Base-by-base conservation (phyloP, 1,284 basidiomycete genomes). In the Ustanciosporium gigantosporum region DNA sequence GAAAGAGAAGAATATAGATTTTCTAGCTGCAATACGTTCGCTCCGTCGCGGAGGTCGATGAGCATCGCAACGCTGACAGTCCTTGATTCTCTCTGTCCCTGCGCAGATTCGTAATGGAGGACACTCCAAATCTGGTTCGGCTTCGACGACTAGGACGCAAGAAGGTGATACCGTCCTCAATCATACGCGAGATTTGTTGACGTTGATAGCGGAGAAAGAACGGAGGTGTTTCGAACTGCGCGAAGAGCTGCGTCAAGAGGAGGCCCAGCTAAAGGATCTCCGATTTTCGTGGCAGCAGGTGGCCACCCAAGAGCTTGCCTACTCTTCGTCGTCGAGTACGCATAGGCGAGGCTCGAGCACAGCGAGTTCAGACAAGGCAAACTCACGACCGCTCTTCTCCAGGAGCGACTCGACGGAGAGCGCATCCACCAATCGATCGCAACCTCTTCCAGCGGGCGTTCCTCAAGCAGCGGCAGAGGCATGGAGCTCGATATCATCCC, bases 121-220 rank as follows among this genome's bases (percentile, higher is more conserved):
- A n/a, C n/a, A n/a, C n/a, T n/a, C n/a, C n/a, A n/a, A n/a, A n/a
- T n/a, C n/a, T n/a, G n/a, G n/a, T n/a, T n/a, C n/a, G n/a, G n/a
- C n/a, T n/a, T n/a, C n/a, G n/a, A n/a, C n/a, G n/a, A n/a, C n/a
- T n/a, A n/a, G n/a, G n/a, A n/a, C n/a, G n/a, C n/a, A n/a, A n/a
- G n/a, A n/a, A n/a, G n/a, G n/a, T n/a, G n/a, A n/a, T n/a, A 43
- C 41, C 2, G 31, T 34, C 16, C n/a, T 43, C 22, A 8, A 22
- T 2, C 14, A 19, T 9, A 36, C 24, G 5, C 29, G 35, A 20
- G 73, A 77, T 25, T 46, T 78, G 5, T 46, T 78, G 8, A 69
- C 59, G 31, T 62, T 69, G 25, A 78, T 78, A 15, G 77, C 77
- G 14, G 76, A 73, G 50, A 77, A 78, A 49, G 77, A 78, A 55